phyloP scores from a whole-genome alignment of 768 basidiomycete genomes.

The Punctularia strigosozonata region DNA sequence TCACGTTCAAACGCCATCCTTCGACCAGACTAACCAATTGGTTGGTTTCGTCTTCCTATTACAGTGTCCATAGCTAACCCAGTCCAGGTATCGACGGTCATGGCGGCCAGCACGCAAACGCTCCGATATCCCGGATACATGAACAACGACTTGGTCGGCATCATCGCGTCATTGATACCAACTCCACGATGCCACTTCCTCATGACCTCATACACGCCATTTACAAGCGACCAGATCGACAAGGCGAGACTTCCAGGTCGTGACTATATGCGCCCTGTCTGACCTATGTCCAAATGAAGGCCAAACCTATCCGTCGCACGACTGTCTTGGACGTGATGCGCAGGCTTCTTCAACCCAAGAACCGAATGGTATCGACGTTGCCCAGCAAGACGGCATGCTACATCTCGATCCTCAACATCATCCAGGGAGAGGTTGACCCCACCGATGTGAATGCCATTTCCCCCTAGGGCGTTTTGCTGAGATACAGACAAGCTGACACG shows the following conservation, averaged over 20 bases:
- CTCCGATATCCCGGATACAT: constrained; percentile 96
- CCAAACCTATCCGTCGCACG: constrained; percentile 90
- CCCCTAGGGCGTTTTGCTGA: constrained; percentile 3
- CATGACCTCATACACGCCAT: constrained; percentile 98
- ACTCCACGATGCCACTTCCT: constrained; percentile 97
- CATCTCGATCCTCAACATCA: constrained; percentile 96
- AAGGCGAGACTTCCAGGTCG: constrained; percentile 43
- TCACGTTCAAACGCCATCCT: constrained; percentile 77
- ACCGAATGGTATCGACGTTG: constrained; percentile 94
- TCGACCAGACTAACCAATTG: constrained; percentile 88
- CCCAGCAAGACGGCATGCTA: constrained; percentile 90
- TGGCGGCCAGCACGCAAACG: constrained; percentile 95
- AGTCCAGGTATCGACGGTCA: constrained; percentile 90
- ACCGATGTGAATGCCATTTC: constrained; percentile 57
- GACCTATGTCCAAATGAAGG: constrained; percentile 33
- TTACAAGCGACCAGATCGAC: constrained; percentile 94
- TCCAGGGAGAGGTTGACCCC: constrained; percentile 96
- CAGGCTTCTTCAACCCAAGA: constrained; percentile 92
- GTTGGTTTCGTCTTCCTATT: constrained; percentile 14
- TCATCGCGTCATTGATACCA: constrained; percentile 92
- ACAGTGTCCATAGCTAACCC: neutral
- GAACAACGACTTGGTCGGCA: constrained; percentile 98
- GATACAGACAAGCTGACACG: too few relatives aligned
- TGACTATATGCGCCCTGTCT: neutral
- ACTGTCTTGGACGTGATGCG: constrained; percentile 99